phyloP scores from a whole-genome alignment of 371 early-diverging fungal genomes.

The Syncephalis plumigaleata region DNA sequence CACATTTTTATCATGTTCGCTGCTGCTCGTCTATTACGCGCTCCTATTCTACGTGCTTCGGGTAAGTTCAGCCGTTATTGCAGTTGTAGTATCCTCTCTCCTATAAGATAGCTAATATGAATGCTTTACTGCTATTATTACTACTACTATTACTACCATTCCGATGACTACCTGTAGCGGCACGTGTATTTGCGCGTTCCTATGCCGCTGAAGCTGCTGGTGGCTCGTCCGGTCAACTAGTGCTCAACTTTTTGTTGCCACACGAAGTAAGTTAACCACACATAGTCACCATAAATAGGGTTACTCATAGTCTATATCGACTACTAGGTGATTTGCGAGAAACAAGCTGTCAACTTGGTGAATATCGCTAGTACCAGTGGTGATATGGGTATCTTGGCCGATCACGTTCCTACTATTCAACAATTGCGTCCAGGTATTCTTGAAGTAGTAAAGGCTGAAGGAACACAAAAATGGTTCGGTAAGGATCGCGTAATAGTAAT shows the following conservation, averaged over 20 bases:
- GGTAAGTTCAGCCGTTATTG: too few species aligned
- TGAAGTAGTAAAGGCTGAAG: conserved; percentile 60
- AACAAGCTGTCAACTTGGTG: conserved; percentile 73
- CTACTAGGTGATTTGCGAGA: conserved; percentile 47
- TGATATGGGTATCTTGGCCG: conserved; percentile 96
- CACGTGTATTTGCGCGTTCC: conserved; percentile 12
- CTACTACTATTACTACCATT: too few species aligned
- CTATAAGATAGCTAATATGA: too few species aligned
- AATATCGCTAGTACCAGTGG: conserved; percentile 88
- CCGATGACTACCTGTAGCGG: too few species aligned
- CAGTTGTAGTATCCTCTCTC: too few species aligned
- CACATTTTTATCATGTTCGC: too few species aligned
- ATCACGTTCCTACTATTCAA: conserved; percentile 93
- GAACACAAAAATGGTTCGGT: conserved; percentile 88
- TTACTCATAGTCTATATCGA: background rate
- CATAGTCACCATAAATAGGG: too few species aligned
- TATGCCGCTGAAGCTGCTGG: conserved; percentile 60
- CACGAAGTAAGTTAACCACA: conserved; percentile 77
- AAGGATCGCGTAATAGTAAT: conserved; percentile 7
- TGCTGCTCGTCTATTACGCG: too few species aligned
- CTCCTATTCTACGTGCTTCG: too few species aligned
- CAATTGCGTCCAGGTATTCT: conserved; percentile 89
- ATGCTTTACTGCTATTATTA: too few species aligned
- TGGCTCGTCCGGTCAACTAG: conserved; percentile 48
- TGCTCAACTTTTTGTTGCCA: conserved; percentile 78